These are phyloP conservation scores for Alternaria conjuncta DNA, from an alignment of 2,329 filamentous ascomycete species.

Conservation along the genomic window DNA sequence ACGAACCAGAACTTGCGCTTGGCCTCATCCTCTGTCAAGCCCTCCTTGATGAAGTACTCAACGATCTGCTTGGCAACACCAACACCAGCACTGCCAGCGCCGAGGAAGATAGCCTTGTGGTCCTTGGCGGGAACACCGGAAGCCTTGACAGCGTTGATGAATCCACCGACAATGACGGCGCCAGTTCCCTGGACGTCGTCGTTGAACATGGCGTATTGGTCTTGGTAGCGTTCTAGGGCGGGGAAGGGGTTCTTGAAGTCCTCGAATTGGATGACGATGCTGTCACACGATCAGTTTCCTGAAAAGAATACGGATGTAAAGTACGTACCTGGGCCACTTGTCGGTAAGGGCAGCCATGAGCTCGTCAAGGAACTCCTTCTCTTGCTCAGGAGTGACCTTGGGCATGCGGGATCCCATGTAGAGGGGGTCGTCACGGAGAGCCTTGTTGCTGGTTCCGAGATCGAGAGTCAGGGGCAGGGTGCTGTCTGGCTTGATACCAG, in stretches of 20 bases:
- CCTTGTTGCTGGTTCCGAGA: slow-evolving; percentile 68
- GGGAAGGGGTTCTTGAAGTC: slow-evolving; percentile 98
- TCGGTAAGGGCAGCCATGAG: slow-evolving; percentile 92
- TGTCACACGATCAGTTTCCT: slow-evolving; percentile 47
- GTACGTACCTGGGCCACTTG: slow-evolving; percentile 68
- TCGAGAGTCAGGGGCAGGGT: slow-evolving; percentile 69
- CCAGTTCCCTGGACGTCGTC: slow-evolving; percentile 98
- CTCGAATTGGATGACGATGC: slow-evolving; percentile 87
- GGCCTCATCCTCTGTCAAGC: slow-evolving; percentile 85
- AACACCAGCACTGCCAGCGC: slow-evolving; percentile 92
- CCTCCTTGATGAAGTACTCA: slow-evolving; percentile 93
- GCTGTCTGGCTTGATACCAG: slow-evolving; percentile 83
- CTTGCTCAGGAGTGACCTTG: slow-evolving; percentile 77
- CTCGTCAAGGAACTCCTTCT: slow-evolving; percentile 94
- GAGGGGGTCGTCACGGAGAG: slow-evolving; percentile 76
- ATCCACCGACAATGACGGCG: slow-evolving; percentile 87
- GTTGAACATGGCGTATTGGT: slow-evolving; percentile 94
- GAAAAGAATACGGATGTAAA: slow-evolving; percentile 1
- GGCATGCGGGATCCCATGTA: slow-evolving; percentile 90
- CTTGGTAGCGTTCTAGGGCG: slow-evolving; percentile 86
- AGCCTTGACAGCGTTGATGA: slow-evolving; percentile 78
- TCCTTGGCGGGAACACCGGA: slow-evolving; percentile 86
- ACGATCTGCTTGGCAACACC: slow-evolving; percentile 98
- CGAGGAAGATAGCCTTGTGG: slow-evolving; percentile 94
- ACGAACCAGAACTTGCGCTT: slow-evolving; percentile 95